Evolutionary conservation across 306 rosid species (phyloP).

Genomic region (Vigna reflexopilosa): DNA sequence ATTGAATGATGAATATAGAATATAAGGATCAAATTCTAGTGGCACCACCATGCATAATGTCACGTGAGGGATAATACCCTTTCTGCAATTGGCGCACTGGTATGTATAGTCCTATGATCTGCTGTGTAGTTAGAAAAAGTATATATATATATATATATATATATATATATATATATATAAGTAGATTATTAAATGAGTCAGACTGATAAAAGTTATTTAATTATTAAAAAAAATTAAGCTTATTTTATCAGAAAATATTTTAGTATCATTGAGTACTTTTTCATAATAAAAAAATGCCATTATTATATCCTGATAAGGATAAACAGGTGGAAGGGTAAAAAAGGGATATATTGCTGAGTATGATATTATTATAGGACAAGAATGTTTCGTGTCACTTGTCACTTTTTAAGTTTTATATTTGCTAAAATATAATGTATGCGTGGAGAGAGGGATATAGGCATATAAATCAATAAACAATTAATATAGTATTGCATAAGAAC

Average conservation of each 20-base stretch:
- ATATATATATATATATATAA: neutral
- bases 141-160: too few relatives aligned
- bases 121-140: neutral
- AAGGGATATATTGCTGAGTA: neutral
- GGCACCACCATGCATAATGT: constrained; percentile 3
- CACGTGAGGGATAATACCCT: constrained; percentile 24
- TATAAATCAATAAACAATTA: neutral
- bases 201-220: neutral
- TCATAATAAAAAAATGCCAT: neutral
- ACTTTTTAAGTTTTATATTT: neutral
- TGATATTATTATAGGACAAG: neutral
- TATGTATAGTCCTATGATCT: neutral
- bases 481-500: neutral
- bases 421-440: neutral
- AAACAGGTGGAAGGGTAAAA: neutral
- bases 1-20: neutral
- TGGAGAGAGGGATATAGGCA: neutral
- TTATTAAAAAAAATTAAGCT: neutral
- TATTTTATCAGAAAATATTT: neutral
- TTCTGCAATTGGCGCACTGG: neutral
- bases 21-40: neutral
- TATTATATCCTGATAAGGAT: neutral
- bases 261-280: neutral
- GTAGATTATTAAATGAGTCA: neutral
- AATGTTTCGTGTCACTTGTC: neutral